These are phyloP conservation scores for Boletus edulis DNA, from an alignment of 768 basidiomycete species.

Conservation along the genomic window DNA sequence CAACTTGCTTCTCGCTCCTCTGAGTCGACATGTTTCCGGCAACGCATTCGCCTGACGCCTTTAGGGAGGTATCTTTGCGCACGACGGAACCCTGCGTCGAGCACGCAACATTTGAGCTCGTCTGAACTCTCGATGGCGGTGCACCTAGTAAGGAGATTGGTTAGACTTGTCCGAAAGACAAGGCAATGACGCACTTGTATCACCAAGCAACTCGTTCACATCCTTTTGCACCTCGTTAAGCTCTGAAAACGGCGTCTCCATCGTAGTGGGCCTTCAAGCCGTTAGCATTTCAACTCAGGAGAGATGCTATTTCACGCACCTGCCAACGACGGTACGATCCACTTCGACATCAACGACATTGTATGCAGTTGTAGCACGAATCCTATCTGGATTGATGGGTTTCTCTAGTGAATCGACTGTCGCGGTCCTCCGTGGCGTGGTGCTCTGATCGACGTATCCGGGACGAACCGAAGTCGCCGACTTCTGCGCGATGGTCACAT, in stretches of 20 bases:
- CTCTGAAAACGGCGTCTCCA: neutral
- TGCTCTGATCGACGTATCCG: neutral
- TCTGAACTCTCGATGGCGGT: neutral
- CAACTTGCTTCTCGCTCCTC: neutral
- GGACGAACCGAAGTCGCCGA: neutral
- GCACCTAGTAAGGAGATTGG: neutral
- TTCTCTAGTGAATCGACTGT: neutral
- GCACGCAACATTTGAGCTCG: neutral
- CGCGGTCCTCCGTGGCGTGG: neutral
- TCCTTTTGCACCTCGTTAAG: neutral
- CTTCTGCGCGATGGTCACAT: neutral
- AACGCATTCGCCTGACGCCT: neutral
- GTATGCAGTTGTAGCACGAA: neutral
- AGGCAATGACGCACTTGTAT: neutral
- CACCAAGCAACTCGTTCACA: neutral
- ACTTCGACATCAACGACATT: neutral
- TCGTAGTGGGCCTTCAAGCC: neutral
- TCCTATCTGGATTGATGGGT: neutral
- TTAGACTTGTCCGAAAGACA: neutral
- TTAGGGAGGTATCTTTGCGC: neutral
- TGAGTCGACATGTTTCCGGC: neutral
- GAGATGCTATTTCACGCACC: neutral
- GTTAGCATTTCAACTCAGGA: neutral
- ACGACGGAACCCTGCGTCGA: neutral
- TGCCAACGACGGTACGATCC: neutral